Conservation (phyloP, 2,329 filamentous ascomycete genomes). For the Aureobasidium sp. region DNA sequence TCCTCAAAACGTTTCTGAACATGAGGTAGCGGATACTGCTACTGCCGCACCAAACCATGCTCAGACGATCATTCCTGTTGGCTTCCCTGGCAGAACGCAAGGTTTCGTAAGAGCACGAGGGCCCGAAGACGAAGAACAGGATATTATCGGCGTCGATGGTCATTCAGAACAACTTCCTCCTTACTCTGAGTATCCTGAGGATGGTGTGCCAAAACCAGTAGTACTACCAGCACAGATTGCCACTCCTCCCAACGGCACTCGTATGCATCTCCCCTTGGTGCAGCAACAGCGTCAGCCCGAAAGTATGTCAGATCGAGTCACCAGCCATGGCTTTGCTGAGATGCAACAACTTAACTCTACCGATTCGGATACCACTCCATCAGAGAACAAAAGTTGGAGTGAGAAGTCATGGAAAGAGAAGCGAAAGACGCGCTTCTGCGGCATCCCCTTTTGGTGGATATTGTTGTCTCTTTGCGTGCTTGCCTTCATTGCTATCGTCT, state of each 20-base stretch:
- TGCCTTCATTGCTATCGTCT: slow-evolving; percentile 27
- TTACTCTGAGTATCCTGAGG: slow-evolving; percentile 83
- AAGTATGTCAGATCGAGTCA: slow-evolving; percentile 28
- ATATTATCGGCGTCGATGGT: slow-evolving; percentile 79
- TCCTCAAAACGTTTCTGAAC: slow-evolving; percentile 61
- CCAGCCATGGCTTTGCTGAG: slow-evolving; percentile 5
- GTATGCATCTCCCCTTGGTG: slow-evolving; percentile 30
- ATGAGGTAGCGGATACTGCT: slow-evolving; percentile 41
- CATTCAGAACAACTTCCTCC: slow-evolving; percentile 88
- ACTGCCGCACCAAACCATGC: slow-evolving; percentile 29
- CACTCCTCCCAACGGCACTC: slow-evolving; percentile 18
- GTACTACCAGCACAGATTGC: slow-evolving; percentile 12
- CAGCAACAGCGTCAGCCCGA: slow-evolving; percentile 24
- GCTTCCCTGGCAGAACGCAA: slow-evolving; percentile 62
- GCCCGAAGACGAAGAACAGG: slow-evolving; percentile 79
- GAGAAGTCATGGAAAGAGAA: slow-evolving; percentile 35
- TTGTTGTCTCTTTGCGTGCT: slow-evolving; percentile 25
- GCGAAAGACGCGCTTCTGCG: slow-evolving; percentile 30
- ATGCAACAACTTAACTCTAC: slow-evolving; percentile 15
- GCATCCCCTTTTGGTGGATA: slow-evolving; percentile 31
- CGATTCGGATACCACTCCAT: slow-evolving; percentile 14
- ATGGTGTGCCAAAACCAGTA: slow-evolving; percentile 39
- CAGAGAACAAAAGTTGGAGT: slow-evolving; percentile 26
- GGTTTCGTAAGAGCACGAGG: slow-evolving; percentile 65
- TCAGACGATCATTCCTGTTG: slow-evolving; percentile 55